Evolutionary conservation across 1,284 basidiomycete genomes (phyloP).

Genomic region (Trametes polyzona): DNA sequence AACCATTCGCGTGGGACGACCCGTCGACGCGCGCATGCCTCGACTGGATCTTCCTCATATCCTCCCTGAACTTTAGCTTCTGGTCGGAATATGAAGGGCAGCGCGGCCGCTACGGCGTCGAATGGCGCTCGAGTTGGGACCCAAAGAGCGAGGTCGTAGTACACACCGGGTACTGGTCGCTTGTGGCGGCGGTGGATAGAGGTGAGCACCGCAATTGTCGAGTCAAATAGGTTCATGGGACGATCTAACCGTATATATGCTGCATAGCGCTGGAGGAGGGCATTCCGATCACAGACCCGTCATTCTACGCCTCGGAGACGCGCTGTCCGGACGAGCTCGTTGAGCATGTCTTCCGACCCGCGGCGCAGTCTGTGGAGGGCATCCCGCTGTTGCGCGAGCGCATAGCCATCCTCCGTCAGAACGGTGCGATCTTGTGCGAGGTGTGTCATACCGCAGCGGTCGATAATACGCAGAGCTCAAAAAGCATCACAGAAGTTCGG

Average conservation of each 20-base stretch:
- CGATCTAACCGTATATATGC: background rate
- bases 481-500: slow-evolving; percentile 54
- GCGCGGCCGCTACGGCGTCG: slow-evolving; percentile 67
- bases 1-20: slow-evolving; percentile 56
- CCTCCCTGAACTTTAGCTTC: slow-evolving; percentile 84
- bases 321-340: slow-evolving; percentile 70
- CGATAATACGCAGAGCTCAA: too few species aligned
- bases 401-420: slow-evolving; percentile 72
- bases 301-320: slow-evolving; percentile 70
- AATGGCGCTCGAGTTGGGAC: slow-evolving; percentile 76
- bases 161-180: slow-evolving; percentile 82
- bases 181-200: slow-evolving; percentile 77
- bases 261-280: slow-evolving; percentile 56
- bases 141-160: slow-evolving; percentile 44
- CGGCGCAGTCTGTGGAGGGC: slow-evolving; percentile 56
- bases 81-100: slow-evolving; percentile 73
- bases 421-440: slow-evolving; percentile 66
- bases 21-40: slow-evolving; percentile 60
- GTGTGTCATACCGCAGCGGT: slow-evolving; percentile 40
- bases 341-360: slow-evolving; percentile 66
- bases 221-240: background rate
- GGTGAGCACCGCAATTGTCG: slow-evolving; percentile 52
- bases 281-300: slow-evolving; percentile 76
- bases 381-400: slow-evolving; percentile 72
- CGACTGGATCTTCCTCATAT: slow-evolving; percentile 86